A percentile compares a stretch with the other conserved stretches of the same genome.
phyloP scores from a whole-genome alignment of 1,284 basidiomycete genomes.

The Fistulina hepatica region DNA sequence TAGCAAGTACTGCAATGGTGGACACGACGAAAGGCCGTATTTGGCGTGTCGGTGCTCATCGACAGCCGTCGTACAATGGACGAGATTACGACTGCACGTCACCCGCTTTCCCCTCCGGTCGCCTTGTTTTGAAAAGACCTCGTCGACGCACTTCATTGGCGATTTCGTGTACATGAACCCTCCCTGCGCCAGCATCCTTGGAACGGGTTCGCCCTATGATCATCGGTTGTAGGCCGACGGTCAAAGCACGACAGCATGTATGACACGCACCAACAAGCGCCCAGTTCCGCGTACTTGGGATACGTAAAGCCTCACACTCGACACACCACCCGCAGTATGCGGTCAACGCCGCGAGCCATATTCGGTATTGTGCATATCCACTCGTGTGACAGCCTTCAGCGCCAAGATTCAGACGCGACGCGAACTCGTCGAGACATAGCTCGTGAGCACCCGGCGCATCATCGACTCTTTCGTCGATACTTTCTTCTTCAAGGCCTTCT shows the following conservation, averaged over 20 bases:
- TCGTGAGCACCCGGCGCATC: slow-evolving; percentile 14
- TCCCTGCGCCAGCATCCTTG: slow-evolving; percentile 21
- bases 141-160: slow-evolving; percentile 39
- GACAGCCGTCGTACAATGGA: too few species aligned
- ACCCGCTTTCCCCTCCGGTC: slow-evolving; percentile 57
- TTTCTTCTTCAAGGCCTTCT: too few species aligned
- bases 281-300: slow-evolving; percentile 92
- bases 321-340: slow-evolving; percentile 74
- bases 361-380: slow-evolving; percentile 70
- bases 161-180: slow-evolving; percentile 33
- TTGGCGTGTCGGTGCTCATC: too few species aligned
- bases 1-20: too few species aligned
- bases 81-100: too few species aligned
- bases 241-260: not conserved
- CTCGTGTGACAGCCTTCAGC: slow-evolving; percentile 45
- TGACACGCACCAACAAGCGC: slow-evolving; percentile 64
- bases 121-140: slow-evolving; percentile 57
- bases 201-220: slow-evolving; percentile 23
- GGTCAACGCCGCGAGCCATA: slow-evolving; percentile 69
- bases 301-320: slow-evolving; percentile 79
- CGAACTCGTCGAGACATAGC: slow-evolving; percentile 33
- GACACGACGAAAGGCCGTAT: too few species aligned
- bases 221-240: slow-evolving; percentile 9
- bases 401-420: slow-evolving; percentile 44
- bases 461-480: slow-evolving; percentile 5